Base-by-base conservation (phyloP, 1,284 basidiomycete species). In the Gomphus sp. region DNA sequence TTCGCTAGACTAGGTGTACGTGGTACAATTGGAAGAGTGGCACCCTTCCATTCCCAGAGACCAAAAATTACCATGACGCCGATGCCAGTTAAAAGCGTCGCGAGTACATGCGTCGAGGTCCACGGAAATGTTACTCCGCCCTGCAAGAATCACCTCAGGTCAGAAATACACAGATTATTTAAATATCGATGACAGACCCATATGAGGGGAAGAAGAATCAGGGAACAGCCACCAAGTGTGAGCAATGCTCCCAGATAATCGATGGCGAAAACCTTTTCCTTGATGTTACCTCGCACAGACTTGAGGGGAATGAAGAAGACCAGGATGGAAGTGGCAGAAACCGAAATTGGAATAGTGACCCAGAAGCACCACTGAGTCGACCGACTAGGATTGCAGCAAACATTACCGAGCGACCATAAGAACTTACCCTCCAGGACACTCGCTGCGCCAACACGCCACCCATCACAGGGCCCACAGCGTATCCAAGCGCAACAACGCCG, bases 31-130 rank as follows among this genome's bases (percentile, higher is more conserved):
- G 88, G 87, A 9, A 91, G 74, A 44, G 70, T 71, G 0, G 87
- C 84, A 0, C 82, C 74, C 66, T 81, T 85, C 77, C 82, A 85
- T 71, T 92, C 89, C 77, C 86, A 88, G 16, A 84, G 55, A 54
- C 86, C 79, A 68, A 91, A 91, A 0, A 86, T 58, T 0, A 66
- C 71, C 10, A 83, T 70, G 1, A 87, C 74, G 2, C 80, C 63
- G 10, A 82, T 62, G 0, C 87, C 85, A 0, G 81, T 76, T 52
- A 80, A 69, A 2, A 91, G 70, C 0, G 85, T 80, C 0, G 76
- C 85, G 18, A 89, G 70, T 12, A 89, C 82, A 0, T 80, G 72
- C 0, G 82, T 76, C 0, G 85, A 87, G 7, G 69, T 72, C 85
- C 86, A 88, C 4, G 85, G 78, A 64, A 59, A 59, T 10, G 58